Base-by-base conservation (phyloP, 202 grass and related monocot species). In the Schoenoplectus tabernaemontani region DNA sequence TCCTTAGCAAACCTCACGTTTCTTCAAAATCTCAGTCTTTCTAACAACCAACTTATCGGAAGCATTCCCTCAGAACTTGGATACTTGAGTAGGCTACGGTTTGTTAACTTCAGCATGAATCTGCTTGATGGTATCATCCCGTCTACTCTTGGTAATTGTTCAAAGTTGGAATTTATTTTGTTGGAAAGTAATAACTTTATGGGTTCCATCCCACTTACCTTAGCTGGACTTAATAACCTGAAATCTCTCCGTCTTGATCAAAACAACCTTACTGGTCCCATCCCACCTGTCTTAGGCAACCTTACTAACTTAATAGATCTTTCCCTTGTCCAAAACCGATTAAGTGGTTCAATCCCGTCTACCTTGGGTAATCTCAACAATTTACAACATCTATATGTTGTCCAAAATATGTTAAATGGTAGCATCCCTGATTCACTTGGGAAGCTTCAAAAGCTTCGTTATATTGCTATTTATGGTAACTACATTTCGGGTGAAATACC, bases 1-100 rank as follows among this genome's bases (percentile, higher is more conserved):
- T 71, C 44, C 36, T 37, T 85, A 38, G 44, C 62, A 6, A 85
- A 85, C 20, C 76, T 85, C 24, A 85, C 76, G 26, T 85, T 85
- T 69, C 64, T 85, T 1, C 39, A 30, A 60, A 50, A 44, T 20
- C 16, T 85, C 1, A n/a, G 7, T 32, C 83, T 80, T 37, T 8
- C 19, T 73, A 3, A 80, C 4, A 85, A 85, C 64, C 28, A 61
- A 22, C 16, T 85, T 10, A 17, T 3, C 2, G 77, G 83, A 58
- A 7, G 16, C 22, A 80, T 85, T 26, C 83, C 64, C 1, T 5
- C 20, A 28, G 64, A 60, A 9, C 47, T 85, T 38, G 64, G 64
- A 16, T 20, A 8, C 22, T 42, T 78, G 19, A 16, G 2, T 1
- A 38, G 64, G 15, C 15, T 85, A 12, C 12, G 11, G 22, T 47